Percentiles rank a stretch among this genome's conserved stretches.
phyloP scores from a whole-genome alignment of 257 asterid genomes.

The Solanum corneliomulleri region DNA sequence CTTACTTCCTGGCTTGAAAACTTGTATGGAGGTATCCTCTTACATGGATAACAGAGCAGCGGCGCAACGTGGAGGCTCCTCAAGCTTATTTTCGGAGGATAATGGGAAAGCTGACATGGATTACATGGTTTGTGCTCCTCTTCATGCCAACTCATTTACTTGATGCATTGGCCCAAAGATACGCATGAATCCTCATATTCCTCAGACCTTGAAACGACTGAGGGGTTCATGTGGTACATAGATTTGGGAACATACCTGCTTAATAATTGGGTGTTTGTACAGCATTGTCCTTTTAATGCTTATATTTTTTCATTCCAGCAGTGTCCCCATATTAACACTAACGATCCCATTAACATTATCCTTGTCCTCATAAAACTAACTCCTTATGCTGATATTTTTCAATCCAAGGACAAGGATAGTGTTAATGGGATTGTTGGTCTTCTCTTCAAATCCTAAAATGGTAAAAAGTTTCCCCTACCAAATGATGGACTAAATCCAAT shows the following conservation, averaged over 20 bases:
- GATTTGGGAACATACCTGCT: background rate
- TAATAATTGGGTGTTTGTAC: background rate
- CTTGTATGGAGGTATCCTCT: conserved; percentile 71
- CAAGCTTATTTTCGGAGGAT: conserved; percentile 38
- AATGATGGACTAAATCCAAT: background rate
- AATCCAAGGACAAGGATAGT: background rate
- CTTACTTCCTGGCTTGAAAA: conserved; percentile 79
- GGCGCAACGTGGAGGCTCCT: conserved; percentile 38
- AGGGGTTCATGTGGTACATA: background rate
- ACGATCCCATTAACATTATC: background rate
- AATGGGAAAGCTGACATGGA: conserved; percentile 42
- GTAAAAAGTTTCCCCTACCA: background rate
- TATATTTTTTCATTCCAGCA: background rate
- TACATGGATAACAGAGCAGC: conserved; percentile 65
- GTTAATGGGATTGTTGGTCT: background rate
- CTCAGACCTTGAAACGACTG: background rate
- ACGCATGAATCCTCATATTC: background rate
- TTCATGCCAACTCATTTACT: background rate
- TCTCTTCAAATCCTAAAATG: background rate
- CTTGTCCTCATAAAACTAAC: background rate
- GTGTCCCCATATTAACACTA: background rate
- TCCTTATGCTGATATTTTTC: background rate
- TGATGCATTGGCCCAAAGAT: background rate
- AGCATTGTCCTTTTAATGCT: background rate
- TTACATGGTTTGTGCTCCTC: conserved; percentile 39